phyloP scores from a whole-genome alignment of 2,329 filamentous ascomycete species.

The Dothidotthia symphoricarpi region DNA sequence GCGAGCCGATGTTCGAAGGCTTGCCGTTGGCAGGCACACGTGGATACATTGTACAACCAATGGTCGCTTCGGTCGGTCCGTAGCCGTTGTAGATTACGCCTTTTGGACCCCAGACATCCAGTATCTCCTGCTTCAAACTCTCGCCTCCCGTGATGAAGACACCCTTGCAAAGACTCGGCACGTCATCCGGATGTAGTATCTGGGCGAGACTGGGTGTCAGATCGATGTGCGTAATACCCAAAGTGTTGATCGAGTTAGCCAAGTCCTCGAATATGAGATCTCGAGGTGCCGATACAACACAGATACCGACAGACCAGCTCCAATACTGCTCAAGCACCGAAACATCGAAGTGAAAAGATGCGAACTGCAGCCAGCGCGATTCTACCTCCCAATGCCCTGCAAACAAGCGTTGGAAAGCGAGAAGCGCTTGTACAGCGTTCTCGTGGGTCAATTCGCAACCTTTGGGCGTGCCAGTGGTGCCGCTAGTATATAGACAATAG shows the following conservation, averaged over 20 bases:
- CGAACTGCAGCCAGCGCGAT: constrained; percentile 88
- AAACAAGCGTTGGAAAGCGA: constrained; percentile 80
- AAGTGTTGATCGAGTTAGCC: constrained; percentile 65
- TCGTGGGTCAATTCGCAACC: constrained; percentile 86
- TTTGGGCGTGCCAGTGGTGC: constrained; percentile 82
- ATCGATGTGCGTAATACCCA: constrained; percentile 86
- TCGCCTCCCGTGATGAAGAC: constrained; percentile 95
- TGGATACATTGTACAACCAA: constrained; percentile 88
- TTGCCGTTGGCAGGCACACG: constrained; percentile 74
- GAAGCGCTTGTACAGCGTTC: constrained; percentile 85
- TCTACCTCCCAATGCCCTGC: constrained; percentile 66
- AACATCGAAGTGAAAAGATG: constrained; percentile 92
- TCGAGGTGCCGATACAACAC: constrained; percentile 75
- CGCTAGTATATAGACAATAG: constrained; percentile 85
- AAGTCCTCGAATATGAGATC: constrained; percentile 86
- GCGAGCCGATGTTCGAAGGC: constrained; percentile 81
- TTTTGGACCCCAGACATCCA: constrained; percentile 78
- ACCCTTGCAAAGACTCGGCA: constrained; percentile 74
- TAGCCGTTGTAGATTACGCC: constrained; percentile 86
- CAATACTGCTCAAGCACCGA: constrained; percentile 92
- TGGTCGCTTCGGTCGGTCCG: constrained; percentile 88
- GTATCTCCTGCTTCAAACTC: constrained; percentile 80
- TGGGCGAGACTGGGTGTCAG: constrained; percentile 84
- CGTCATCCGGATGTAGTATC: constrained; percentile 73
- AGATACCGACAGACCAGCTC: constrained; percentile 90